Evolutionary conservation across 768 basidiomycete species (phyloP).

Genomic region (Amanita exitialis): DNA sequence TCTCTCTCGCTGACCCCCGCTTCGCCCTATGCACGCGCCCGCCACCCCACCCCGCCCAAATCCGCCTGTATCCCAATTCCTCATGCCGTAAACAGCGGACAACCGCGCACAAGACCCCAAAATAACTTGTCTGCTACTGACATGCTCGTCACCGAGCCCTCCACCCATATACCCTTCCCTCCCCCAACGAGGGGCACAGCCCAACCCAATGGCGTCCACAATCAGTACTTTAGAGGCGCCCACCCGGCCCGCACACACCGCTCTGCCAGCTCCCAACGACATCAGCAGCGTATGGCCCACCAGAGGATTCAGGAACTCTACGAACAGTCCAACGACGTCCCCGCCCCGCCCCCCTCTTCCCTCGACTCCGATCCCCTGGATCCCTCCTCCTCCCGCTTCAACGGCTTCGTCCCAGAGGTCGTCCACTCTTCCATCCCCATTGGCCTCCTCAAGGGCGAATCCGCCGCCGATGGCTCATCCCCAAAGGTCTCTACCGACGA

Average conservation of each 20-base stretch:
- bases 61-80: slow-evolving; percentile 33
- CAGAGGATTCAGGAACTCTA: slow-evolving; percentile 38
- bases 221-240: background rate
- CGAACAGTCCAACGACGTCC: slow-evolving; percentile 16
- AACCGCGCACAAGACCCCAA: slow-evolving; percentile 11
- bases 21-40: slow-evolving; percentile 5
- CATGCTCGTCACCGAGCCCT: slow-evolving; percentile 15
- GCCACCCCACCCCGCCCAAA: slow-evolving; percentile 16
- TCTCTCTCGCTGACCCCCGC: slow-evolving; percentile 20
- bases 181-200: slow-evolving; percentile 9
- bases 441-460: slow-evolving; percentile 26
- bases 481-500: slow-evolving; percentile 9
- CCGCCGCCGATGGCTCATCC: slow-evolving; percentile 4
- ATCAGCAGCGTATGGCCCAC: slow-evolving; percentile 19
- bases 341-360: slow-evolving; percentile 12
- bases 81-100: background rate
- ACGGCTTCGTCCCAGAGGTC: slow-evolving; percentile 42
- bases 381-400: slow-evolving; percentile 12
- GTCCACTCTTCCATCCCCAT: slow-evolving; percentile 57
- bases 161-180: slow-evolving; percentile 5
- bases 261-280: slow-evolving; percentile 23
- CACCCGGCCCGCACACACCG: background rate
- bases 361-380: slow-evolving; percentile 12
- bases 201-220: slow-evolving; percentile 16
- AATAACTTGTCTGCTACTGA: slow-evolving; percentile 20